phyloP scores from a whole-genome alignment of 164 flowering plant genomes.

The Sextonia rubra region DNA sequence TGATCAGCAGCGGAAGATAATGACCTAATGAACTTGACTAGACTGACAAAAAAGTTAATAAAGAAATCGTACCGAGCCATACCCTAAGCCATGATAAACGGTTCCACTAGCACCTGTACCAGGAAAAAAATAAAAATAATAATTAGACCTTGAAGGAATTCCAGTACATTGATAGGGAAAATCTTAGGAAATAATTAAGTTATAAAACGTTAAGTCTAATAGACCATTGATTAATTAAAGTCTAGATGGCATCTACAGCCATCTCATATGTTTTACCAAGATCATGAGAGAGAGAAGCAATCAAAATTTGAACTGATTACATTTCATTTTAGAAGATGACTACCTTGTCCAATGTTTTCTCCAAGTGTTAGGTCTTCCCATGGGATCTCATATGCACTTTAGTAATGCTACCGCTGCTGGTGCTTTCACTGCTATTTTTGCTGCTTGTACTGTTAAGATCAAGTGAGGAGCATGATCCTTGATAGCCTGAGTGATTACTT shows the following conservation, averaged over 20 bases:
- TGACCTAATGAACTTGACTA: too few relatives aligned
- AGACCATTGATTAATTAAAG: too few relatives aligned
- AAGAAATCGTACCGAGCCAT: constrained; percentile 85
- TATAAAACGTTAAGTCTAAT: neutral
- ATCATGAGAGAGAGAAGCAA: neutral
- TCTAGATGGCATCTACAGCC: too few relatives aligned
- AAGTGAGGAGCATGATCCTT: constrained; percentile 69
- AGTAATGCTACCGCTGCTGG: constrained; percentile 63
- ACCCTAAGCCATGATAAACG: constrained; percentile 95
- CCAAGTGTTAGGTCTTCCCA: constrained; percentile 92
- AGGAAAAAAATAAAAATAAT: neutral
- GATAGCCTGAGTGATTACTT: constrained; percentile 31
- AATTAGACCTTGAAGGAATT: neutral
- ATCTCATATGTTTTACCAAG: neutral
- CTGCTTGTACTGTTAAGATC: constrained; percentile 81
- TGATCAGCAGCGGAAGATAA: neutral
- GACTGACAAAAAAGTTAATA: constrained; percentile 15
- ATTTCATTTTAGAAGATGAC: neutral
- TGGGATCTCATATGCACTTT: constrained; percentile 68
- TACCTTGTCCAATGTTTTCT: constrained; percentile 93
- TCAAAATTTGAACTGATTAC: neutral
- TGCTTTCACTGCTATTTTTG: constrained; percentile 78
- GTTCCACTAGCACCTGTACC: constrained; percentile 92
- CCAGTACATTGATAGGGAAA: too few relatives aligned
- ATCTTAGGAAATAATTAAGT: too few relatives aligned